Conservation (phyloP, 2,329 filamentous ascomycete species). For the Colletotrichum somersetense region DNA sequence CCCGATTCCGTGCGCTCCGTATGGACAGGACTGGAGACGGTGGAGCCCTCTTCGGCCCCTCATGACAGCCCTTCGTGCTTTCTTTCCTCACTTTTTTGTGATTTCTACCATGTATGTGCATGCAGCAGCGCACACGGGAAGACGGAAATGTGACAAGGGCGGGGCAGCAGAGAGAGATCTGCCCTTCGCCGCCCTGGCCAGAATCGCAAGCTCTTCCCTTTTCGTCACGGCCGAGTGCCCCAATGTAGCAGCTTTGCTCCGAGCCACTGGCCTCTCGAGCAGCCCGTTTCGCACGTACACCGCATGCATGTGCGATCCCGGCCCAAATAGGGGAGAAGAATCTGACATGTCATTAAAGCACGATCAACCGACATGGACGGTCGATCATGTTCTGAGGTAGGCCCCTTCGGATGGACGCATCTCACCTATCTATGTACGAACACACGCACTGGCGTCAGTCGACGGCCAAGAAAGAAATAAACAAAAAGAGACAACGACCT, state of each 20-base stretch:
- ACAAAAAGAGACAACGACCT: neutral
- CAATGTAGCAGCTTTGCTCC: slow-evolving; percentile 28
- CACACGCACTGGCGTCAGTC: slow-evolving; percentile 1
- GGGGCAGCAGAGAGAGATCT: slow-evolving; percentile 21
- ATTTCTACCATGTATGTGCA: neutral
- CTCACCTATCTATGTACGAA: neutral
- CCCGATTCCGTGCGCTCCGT: slow-evolving; percentile 10
- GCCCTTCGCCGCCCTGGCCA: slow-evolving; percentile 1
- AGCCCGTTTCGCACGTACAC: neutral
- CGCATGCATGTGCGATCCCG: neutral
- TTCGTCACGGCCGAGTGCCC: slow-evolving; percentile 38
- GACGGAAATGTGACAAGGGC: slow-evolving; percentile 29
- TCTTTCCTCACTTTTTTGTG: slow-evolving; percentile 11
- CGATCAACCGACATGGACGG: slow-evolving; percentile 39
- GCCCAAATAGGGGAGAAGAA: slow-evolving; percentile 21
- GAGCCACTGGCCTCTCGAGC: slow-evolving; percentile 27
- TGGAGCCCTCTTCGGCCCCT: neutral
- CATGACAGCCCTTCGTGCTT: slow-evolving; percentile 23
- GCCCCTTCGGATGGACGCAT: neutral
- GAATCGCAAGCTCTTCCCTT: slow-evolving; percentile 42
- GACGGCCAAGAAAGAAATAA: neutral
- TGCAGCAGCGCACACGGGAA: slow-evolving; percentile 10
- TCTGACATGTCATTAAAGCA: slow-evolving; percentile 36
- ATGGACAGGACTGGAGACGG: slow-evolving; percentile 12
- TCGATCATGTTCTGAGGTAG: slow-evolving; percentile 25